A percentile compares a stretch with the other conserved stretches of the same genome.
Conservation (phyloP, 306 rosid genomes). For the Citrullus amarus region DNA sequence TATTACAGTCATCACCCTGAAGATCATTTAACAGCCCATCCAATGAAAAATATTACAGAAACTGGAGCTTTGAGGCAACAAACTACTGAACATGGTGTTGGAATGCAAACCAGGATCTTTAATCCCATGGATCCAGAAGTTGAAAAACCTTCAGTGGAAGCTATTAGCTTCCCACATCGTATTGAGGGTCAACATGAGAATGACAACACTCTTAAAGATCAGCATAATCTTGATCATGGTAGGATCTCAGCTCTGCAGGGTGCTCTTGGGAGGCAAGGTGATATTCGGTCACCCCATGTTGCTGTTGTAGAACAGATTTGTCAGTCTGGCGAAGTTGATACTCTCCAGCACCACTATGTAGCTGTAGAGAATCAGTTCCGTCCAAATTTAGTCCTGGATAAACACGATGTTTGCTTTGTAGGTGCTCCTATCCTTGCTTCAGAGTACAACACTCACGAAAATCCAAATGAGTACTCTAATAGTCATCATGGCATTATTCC, state of each 20-base stretch:
- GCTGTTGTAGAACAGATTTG: slow-evolving; percentile 23
- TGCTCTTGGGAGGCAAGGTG: slow-evolving; percentile 27
- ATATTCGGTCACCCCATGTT: slow-evolving; percentile 25
- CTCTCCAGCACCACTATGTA: slow-evolving; percentile 16
- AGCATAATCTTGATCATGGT: slow-evolving; percentile 19
- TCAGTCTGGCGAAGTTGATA: slow-evolving; percentile 28
- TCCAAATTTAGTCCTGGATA: slow-evolving; percentile 25
- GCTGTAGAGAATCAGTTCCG: slow-evolving; percentile 30
- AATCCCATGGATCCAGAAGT: slow-evolving; percentile 33
- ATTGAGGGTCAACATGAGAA: slow-evolving; percentile 31
- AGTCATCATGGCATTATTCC: slow-evolving; percentile 24
- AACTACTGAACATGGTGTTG: slow-evolving; percentile 33
- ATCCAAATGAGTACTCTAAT: slow-evolving; percentile 27
- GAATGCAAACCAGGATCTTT: slow-evolving; percentile 25
- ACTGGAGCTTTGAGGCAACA: slow-evolving; percentile 37
- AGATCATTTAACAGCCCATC: slow-evolving; percentile 37
- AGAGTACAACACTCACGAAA: slow-evolving; percentile 26
- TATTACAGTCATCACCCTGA: slow-evolving; percentile 37
- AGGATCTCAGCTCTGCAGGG: slow-evolving; percentile 23
- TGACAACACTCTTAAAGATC: slow-evolving; percentile 26
- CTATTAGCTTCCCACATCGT: slow-evolving; percentile 16
- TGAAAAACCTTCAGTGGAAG: slow-evolving; percentile 26
- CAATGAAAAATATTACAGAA: slow-evolving; percentile 28
- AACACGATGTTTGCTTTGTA: slow-evolving; percentile 22
- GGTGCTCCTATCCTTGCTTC: slow-evolving; percentile 28